These are phyloP conservation scores for Striga hermonthica DNA, from an alignment of 305 asterid species.

Conservation along the genomic window DNA sequence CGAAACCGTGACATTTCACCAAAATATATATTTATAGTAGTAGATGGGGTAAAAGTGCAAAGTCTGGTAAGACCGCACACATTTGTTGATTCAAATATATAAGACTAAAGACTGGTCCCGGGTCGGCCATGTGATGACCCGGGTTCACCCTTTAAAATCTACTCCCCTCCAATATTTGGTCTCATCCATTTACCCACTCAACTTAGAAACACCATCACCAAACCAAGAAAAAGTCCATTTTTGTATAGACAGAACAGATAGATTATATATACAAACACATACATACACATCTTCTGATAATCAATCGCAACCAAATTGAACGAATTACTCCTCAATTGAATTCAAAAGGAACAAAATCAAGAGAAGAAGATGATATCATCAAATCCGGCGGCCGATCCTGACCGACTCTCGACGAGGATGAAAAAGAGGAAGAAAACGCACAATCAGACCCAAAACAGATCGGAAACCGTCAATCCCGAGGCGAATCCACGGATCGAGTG, in stretches of 20 bases:
- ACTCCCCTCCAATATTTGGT: neutral
- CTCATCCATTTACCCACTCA: neutral
- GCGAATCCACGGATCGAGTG: slow-evolving; percentile 46
- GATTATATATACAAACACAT: slow-evolving; percentile 7
- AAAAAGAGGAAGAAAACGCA: slow-evolving; percentile 55
- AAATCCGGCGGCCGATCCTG: slow-evolving; percentile 51
- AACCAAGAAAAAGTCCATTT: slow-evolving; percentile 10
- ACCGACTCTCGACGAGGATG: slow-evolving; percentile 43
- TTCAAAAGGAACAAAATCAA: neutral
- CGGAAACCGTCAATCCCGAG: slow-evolving; percentile 8
- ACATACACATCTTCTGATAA: neutral
- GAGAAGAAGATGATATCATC: slow-evolving; percentile 22
- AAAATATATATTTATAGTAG: too few species aligned
- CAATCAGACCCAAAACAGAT: slow-evolving; percentile 19
- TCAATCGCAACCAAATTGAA: neutral
- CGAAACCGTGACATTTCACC: too few species aligned
- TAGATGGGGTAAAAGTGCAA: too few species aligned
- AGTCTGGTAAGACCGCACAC: too few species aligned
- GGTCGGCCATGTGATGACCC: slow-evolving; percentile 15
- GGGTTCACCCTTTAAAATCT: slow-evolving; percentile 42
- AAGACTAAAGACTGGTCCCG: neutral
- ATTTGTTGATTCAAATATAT: neutral
- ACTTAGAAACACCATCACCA: neutral
- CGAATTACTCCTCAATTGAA: slow-evolving; percentile 1
- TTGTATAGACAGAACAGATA: neutral